Conservation (phyloP, 257 asterid genomes). For the Przewalskia tangutica region DNA sequence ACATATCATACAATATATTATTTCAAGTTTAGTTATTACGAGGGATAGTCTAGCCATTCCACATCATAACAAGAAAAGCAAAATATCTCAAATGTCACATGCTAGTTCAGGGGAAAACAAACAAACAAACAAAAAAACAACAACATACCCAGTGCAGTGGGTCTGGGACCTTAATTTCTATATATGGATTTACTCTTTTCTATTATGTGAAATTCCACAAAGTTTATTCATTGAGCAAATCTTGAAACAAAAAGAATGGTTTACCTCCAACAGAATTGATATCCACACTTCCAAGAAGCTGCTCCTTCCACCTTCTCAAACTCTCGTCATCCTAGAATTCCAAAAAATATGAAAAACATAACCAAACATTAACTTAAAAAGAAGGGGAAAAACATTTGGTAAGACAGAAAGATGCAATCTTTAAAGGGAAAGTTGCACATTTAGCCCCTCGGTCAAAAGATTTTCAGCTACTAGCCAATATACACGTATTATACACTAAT, state of each 20-base stretch:
- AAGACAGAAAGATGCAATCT: neutral
- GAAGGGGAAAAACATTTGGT: neutral
- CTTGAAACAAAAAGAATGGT: neutral
- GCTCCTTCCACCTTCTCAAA: conserved; percentile 67
- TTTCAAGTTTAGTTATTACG: neutral
- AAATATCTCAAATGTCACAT: neutral
- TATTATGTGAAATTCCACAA: neutral
- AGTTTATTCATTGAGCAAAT: neutral
- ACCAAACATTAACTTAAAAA: neutral
- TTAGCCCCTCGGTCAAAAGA: neutral
- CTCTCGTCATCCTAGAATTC: conserved; percentile 57
- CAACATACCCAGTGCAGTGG: no score
- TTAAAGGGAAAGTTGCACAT: no score
- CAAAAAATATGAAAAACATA: neutral
- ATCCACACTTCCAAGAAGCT: conserved; percentile 63
- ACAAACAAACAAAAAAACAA: no score
- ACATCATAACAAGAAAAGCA: neutral
- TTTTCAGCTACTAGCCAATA: no score
- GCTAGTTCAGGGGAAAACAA: neutral
- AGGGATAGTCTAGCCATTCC: neutral
- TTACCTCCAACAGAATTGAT: conserved; percentile 45
- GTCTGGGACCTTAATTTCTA: neutral
- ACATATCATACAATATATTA: neutral
- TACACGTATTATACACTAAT: no score
- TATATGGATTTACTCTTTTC: neutral